Base-by-base conservation (phyloP, 305 asterid species). In the Fraxinus nigra region DNA sequence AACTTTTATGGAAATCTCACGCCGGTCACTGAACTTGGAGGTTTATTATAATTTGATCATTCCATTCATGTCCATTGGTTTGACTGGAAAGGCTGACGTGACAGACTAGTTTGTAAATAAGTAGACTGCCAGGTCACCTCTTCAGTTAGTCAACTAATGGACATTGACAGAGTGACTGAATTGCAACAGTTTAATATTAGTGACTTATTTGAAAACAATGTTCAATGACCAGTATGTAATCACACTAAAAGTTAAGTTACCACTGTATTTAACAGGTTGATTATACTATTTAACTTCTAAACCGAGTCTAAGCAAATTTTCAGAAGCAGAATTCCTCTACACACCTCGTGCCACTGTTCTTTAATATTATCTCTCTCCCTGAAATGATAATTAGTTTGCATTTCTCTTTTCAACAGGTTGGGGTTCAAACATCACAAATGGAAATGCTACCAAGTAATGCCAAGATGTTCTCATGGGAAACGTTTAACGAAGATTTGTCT, bases 401-500 rank as follows among this genome's bases (percentile, higher is more conserved):
- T 46, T 8, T 40, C 70, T 83, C 76, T 75, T 46, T 46, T 76
- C 24, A 24, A 18, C 85, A 89, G 92, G 90, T 89, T 80, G 90
- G 87, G 87, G 97, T 88, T 83, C 97, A 94, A 83, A 92, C 97
- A 70, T 91, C 98, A 72, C 87, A 84, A 18, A 81, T 86, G 86
- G 93, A 94, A 85, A 95, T 92, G 98, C 84, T 79, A 78, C 90
- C 96, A 3, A 89, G 83, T 77, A 86, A 86, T 43, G 75, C 88
- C 4, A 81, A 93, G 75, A 88, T 96, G 83, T 89, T 85, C 82
- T 90, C 97, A 0, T 96, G 99, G 99, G 98, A 94, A 83, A 91
- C 97, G 18, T 96, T 87, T 82, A 96, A 90, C 34, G 99, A 96
- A 89, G 98, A 96, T 88, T 82, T 94, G 84, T 87, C 90, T 48